Conservation (phyloP, 2,329 filamentous ascomycete species). For the Trichoderma atroviride region DNA sequence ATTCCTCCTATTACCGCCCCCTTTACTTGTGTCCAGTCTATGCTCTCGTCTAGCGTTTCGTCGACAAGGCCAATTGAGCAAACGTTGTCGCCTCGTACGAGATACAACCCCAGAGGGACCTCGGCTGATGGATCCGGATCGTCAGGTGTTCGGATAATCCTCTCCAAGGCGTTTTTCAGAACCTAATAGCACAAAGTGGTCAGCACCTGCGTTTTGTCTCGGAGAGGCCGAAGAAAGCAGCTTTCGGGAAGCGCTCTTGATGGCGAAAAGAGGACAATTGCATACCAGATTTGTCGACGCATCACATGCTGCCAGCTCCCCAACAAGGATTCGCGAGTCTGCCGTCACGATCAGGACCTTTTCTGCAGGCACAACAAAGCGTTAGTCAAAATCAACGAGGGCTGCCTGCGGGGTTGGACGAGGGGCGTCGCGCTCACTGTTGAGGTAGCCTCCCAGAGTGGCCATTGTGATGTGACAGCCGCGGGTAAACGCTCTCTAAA, state of each 20-base stretch:
- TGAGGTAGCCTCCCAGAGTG: conserved; percentile 49
- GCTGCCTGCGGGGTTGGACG: conserved; percentile 19
- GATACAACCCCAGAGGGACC: conserved; percentile 82
- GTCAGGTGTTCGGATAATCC: conserved; percentile 84
- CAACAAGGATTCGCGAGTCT: conserved; percentile 84
- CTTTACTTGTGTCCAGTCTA: conserved; percentile 90
- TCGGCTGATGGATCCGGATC: conserved; percentile 80
- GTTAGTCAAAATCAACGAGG: conserved; percentile 5
- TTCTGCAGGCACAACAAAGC: conserved; percentile 57
- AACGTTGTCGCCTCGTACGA: conserved; percentile 93
- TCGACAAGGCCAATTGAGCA: conserved; percentile 88
- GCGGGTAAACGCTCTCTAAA: not conserved
- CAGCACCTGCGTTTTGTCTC: conserved; percentile 25
- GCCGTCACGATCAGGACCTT: conserved; percentile 90
- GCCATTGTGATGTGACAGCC: conserved; percentile 40
- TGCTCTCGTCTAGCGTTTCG: conserved; percentile 83
- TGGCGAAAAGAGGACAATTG: not conserved
- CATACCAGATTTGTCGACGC: conserved; percentile 83
- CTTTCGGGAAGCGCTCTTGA: not conserved
- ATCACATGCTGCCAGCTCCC: conserved; percentile 83
- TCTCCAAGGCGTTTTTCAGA: conserved; percentile 79
- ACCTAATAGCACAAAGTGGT: conserved; percentile 54
- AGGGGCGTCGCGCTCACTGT: conserved; percentile 43
- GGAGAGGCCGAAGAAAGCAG: not conserved
- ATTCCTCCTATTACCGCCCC: conserved; percentile 81